Evolutionary conservation across 306 rosid species (phyloP).

Genomic region (Lathyrus oleraceus): DNA sequence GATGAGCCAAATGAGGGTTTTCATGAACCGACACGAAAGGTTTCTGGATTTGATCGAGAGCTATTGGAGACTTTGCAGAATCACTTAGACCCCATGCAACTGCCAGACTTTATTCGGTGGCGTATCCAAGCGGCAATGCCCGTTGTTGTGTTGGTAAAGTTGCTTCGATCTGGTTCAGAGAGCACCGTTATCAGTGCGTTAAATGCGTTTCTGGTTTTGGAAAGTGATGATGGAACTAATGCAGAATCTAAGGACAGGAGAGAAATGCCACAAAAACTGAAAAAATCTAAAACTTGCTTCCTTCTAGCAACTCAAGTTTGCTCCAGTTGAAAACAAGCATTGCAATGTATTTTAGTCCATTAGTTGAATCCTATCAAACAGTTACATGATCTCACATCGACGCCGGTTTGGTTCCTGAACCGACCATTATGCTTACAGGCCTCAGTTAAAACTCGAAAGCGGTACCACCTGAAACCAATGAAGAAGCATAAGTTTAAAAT

Average conservation of each 20-base stretch:
- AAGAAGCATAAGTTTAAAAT: too few species aligned
- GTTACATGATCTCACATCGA: too few species aligned
- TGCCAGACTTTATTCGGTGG: conserved; percentile 78
- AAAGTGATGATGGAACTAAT: conserved; percentile 89
- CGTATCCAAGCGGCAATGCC: conserved; percentile 96
- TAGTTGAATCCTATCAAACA: too few species aligned
- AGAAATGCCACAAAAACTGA: too few species aligned
- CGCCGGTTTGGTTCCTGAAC: too few species aligned
- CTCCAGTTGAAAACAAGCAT: too few species aligned
- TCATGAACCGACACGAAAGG: conserved; percentile 44
- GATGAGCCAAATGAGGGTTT: conserved; percentile 31
- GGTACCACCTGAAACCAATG: too few species aligned
- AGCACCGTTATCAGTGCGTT: conserved; percentile 81
- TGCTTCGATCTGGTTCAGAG: conserved; percentile 95
- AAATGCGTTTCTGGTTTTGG: conserved; percentile 94
- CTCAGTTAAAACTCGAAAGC: too few species aligned
- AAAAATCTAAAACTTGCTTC: too few species aligned
- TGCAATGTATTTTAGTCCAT: too few species aligned
- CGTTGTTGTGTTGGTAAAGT: conserved; percentile 89
- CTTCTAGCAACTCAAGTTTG: too few species aligned
- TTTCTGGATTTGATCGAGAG: conserved; percentile 64
- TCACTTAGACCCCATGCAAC: conserved; percentile 70
- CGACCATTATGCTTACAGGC: too few species aligned
- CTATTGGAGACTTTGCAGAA: conserved; percentile 74
- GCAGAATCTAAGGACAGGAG: conserved; percentile 99